Percentiles rank a stretch among this genome's conserved stretches.
Conservation (phyloP, 2,329 filamentous ascomycete genomes). For the Orbilia oligospora region DNA sequence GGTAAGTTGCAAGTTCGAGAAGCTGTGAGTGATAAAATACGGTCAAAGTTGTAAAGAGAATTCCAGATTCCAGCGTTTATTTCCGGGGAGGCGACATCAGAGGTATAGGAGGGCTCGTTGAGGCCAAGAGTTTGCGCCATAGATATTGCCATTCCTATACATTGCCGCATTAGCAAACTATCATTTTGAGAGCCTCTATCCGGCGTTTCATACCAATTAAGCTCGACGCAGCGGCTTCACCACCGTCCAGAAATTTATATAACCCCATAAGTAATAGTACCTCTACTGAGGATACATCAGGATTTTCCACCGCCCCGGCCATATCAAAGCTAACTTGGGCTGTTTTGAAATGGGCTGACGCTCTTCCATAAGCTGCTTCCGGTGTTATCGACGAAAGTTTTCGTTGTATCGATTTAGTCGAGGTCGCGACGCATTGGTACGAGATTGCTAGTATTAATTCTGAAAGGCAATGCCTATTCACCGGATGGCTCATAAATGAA, state of each 20-base stretch:
- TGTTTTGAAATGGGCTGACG: slow-evolving; percentile 45
- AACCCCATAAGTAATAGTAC: slow-evolving; percentile 44
- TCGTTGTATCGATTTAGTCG: slow-evolving; percentile 41
- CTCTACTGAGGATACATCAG: slow-evolving; percentile 44
- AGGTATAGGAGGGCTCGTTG: slow-evolving; percentile 27
- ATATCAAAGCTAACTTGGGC: slow-evolving; percentile 55
- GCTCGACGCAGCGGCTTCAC: slow-evolving; percentile 37
- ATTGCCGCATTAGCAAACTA: neutral
- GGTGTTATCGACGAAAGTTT: slow-evolving; percentile 44
- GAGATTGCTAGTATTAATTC: slow-evolving; percentile 50
- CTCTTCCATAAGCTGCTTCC: slow-evolving; percentile 24
- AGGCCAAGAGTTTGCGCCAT: slow-evolving; percentile 55
- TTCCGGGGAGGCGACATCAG: slow-evolving; percentile 1
- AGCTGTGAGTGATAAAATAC: slow-evolving; percentile 35
- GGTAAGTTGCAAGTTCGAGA: slow-evolving; percentile 35
- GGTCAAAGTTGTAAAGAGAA: slow-evolving; percentile 51
- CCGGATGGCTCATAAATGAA: slow-evolving; percentile 46
- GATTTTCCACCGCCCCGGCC: slow-evolving; percentile 41
- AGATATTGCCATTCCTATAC: slow-evolving; percentile 49
- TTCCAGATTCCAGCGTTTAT: slow-evolving; percentile 51
- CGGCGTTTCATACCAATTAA: slow-evolving; percentile 29
- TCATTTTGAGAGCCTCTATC: neutral
- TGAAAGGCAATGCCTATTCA: slow-evolving; percentile 41
- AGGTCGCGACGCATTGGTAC: slow-evolving; percentile 44
- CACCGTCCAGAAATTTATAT: slow-evolving; percentile 51